phyloP scores from a whole-genome alignment of 2,329 filamentous ascomycete species.

The Colletotrichum sp. region DNA sequence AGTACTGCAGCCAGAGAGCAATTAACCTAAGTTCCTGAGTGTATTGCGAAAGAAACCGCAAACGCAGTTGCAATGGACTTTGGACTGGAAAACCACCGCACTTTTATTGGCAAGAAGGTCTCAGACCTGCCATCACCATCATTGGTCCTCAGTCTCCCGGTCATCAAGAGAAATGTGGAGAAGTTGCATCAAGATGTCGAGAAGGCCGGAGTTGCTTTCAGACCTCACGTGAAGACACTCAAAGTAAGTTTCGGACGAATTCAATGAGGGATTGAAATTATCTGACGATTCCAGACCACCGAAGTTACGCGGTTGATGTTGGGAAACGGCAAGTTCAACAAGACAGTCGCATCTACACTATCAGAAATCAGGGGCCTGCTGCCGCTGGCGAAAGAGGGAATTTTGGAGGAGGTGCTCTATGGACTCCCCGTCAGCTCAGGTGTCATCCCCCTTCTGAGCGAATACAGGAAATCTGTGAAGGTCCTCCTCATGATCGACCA shows the following conservation, averaged over 20 bases:
- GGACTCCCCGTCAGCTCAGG: constrained; percentile 43
- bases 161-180: constrained; percentile 41
- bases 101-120: constrained; percentile 37
- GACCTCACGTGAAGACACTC: constrained; percentile 50
- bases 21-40: no score
- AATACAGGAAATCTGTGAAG: constrained; percentile 30
- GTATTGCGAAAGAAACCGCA: not conserved
- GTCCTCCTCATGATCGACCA: constrained; percentile 43
- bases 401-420: constrained; percentile 44
- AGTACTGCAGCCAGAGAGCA: no score
- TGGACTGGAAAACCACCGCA: constrained; percentile 32
- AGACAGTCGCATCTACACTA: constrained; percentile 44
- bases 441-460: constrained; percentile 31
- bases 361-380: constrained; percentile 42
- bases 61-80: constrained; percentile 34
- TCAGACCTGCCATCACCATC: constrained; percentile 42
- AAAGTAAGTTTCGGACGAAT: no score
- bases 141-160: constrained; percentile 40
- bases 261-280: no score
- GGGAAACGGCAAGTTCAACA: constrained; percentile 36
- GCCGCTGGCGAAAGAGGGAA: constrained; percentile 41
- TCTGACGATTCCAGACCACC: constrained; percentile 29
- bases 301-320: constrained; percentile 46
- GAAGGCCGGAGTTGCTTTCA: constrained; percentile 38
- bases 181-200: constrained; percentile 42